Percentiles rank a stretch among this genome's conserved stretches.
These are phyloP conservation scores for Exophiala phaeomuriformis DNA, from an alignment of 2,329 filamentous ascomycete species.

Conservation along the genomic window DNA sequence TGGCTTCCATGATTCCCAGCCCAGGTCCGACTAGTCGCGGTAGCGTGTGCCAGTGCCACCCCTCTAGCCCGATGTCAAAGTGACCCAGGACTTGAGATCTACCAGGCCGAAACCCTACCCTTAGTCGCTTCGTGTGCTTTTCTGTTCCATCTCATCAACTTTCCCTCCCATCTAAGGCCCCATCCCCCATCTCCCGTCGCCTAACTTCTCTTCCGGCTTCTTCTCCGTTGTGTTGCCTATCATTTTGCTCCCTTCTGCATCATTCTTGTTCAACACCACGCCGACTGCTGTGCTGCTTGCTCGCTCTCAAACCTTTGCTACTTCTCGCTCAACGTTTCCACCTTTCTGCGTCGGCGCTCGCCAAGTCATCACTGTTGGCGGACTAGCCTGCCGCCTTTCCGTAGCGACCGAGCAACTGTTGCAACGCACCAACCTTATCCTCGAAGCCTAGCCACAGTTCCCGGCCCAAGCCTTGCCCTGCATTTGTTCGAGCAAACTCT, in stretches of 20 bases:
- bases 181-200: constrained; percentile 6
- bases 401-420: background rate
- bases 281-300: background rate
- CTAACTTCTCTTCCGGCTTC: constrained; percentile 1
- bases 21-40: background rate
- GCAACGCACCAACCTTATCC: background rate
- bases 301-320: background rate
- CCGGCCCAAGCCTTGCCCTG: background rate
- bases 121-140: background rate
- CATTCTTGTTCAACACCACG: background rate
- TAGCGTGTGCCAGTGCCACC: constrained; percentile 3
- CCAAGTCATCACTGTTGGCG: background rate
- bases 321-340: background rate
- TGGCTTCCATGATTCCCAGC: constrained; percentile 1
- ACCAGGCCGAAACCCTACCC: constrained; percentile 5
- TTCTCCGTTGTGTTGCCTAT: constrained; percentile 1
- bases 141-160: constrained; percentile 3
- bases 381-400: background rate
- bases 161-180: constrained; percentile 1
- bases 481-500: background rate
- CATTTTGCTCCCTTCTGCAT: background rate
- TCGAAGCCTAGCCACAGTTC: background rate
- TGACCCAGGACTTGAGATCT: constrained; percentile 5
- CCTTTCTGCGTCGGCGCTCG: background rate
- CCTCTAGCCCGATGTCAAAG: constrained; percentile 1